phyloP scores from a whole-genome alignment of 768 basidiomycete genomes.

The Suillus plorans region DNA sequence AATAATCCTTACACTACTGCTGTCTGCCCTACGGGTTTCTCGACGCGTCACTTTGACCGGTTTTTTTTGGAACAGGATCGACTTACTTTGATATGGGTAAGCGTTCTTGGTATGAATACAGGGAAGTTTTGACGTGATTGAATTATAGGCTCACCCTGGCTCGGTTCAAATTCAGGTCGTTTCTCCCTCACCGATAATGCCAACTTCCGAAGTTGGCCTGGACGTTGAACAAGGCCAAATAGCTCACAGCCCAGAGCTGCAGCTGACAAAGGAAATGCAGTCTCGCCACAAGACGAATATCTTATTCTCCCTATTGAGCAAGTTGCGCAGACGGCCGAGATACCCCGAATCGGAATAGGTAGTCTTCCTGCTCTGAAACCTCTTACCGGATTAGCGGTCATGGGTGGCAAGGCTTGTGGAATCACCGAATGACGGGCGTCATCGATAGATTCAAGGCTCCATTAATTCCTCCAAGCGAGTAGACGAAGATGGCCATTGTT shows the following conservation, averaged over 20 bases:
- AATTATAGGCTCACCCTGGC: background rate
- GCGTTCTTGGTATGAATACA: background rate
- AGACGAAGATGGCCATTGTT: background rate
- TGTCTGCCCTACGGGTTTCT: background rate
- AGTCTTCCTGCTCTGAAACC: no score
- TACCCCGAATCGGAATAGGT: background rate
- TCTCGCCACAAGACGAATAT: background rate
- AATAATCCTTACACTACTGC: background rate
- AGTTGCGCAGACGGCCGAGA: background rate
- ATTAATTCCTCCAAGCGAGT: no score
- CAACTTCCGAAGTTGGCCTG: background rate
- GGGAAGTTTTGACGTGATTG: background rate
- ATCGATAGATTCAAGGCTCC: background rate
- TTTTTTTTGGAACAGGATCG: background rate
- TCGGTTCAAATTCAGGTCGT: background rate
- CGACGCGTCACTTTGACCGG: background rate
- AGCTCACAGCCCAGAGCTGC: background rate
- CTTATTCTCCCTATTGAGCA: background rate
- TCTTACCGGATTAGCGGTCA: background rate
- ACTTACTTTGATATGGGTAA: background rate
- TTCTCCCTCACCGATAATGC: background rate
- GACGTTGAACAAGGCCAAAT: background rate
- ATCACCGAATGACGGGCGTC: no score
- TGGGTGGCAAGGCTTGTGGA: background rate
- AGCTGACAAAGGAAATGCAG: background rate